These are phyloP conservation scores for Hypoxylon subgilvum DNA, from an alignment of 495 filamentous ascomycete species.

Conservation along the genomic window DNA sequence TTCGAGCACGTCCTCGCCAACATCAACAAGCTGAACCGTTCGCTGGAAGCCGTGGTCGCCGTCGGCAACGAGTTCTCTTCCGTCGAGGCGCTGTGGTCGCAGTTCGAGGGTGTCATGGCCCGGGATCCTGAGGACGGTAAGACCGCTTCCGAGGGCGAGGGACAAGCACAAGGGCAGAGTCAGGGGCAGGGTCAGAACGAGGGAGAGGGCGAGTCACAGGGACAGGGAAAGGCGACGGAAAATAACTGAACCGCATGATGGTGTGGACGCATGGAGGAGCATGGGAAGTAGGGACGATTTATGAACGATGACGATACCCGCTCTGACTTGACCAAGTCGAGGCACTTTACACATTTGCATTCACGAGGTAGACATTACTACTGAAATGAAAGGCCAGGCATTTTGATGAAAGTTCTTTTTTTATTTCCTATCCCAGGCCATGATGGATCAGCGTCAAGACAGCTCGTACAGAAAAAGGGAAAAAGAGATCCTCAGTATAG, in stretches of 20 bases:
- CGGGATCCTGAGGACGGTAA: slow-evolving; percentile 64
- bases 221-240: slow-evolving; percentile 6
- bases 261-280: not conserved
- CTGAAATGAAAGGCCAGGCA: too few relatives aligned
- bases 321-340: slow-evolving; percentile 5
- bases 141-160: slow-evolving; percentile 45
- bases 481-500: slow-evolving; percentile 31
- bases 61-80: slow-evolving; percentile 97
- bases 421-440: slow-evolving; percentile 45
- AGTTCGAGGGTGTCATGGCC: slow-evolving; percentile 96
- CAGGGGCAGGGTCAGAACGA: slow-evolving; percentile 22
- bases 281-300: slow-evolving; percentile 14
- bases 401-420: slow-evolving; percentile 37
- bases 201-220: slow-evolving; percentile 24
- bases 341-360: slow-evolving; percentile 17
- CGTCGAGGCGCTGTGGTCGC: slow-evolving; percentile 94
- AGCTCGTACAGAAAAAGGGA: slow-evolving; percentile 40
- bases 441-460: slow-evolving; percentile 34
- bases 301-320: slow-evolving; percentile 41
- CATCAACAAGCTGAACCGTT: slow-evolving; percentile 93
- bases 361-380: too few relatives aligned
- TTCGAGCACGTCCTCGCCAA: slow-evolving; percentile 95
- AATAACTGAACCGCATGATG: too few relatives aligned
- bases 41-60: slow-evolving; percentile 87
- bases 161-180: slow-evolving; percentile 26